These are phyloP conservation scores for Pleoardoris graminearum DNA, from an alignment of 2,329 filamentous ascomycete species.

Conservation along the genomic window DNA sequence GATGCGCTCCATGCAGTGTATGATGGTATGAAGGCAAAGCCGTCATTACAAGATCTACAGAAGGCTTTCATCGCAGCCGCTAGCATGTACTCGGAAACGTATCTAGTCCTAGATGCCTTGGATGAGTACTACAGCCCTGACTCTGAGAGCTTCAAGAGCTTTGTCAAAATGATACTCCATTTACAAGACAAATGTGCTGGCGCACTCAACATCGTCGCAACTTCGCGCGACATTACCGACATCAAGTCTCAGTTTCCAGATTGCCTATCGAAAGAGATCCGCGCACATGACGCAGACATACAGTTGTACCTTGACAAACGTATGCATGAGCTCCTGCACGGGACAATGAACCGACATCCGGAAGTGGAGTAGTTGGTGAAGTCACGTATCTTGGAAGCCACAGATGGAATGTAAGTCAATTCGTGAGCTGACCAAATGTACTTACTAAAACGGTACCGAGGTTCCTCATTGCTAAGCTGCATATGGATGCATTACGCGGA, in stretches of 20 bases:
- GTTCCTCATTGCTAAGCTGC: neutral
- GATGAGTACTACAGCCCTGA: conserved; percentile 28
- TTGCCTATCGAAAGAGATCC: neutral
- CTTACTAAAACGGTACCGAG: neutral
- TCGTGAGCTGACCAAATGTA: no score
- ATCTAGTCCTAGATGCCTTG: conserved; percentile 33
- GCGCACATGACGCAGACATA: conserved; percentile 1
- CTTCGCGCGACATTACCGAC: neutral
- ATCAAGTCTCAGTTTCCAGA: neutral
- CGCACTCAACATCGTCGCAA: neutral
- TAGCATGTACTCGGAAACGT: conserved; percentile 1
- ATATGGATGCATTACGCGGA: neutral
- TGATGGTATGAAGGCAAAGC: neutral
- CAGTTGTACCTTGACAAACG: neutral
- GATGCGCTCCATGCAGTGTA: neutral
- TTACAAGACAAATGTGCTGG: neutral
- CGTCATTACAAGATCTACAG: neutral
- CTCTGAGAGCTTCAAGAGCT: neutral
- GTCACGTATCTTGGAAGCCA: neutral
- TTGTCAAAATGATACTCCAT: neutral
- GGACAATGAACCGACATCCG: neutral
- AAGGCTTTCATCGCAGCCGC: neutral
- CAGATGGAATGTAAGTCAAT: neutral
- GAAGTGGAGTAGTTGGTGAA: neutral
- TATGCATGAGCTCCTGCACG: neutral